Evolutionary conservation across 2,329 filamentous ascomycete species (phyloP).

Genomic region (Eurotiales sp.): DNA sequence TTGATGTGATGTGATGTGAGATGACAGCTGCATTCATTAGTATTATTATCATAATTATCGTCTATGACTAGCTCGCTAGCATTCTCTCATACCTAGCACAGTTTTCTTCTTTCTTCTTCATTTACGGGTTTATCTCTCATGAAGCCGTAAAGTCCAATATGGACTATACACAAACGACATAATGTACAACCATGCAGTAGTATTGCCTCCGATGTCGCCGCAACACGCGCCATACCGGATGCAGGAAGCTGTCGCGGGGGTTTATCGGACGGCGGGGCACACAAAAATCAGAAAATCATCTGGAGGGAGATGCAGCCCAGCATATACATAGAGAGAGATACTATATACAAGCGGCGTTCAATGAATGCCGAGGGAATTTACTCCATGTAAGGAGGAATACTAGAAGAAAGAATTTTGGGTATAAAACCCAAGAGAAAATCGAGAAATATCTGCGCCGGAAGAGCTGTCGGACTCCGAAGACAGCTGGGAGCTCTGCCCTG

Average conservation of each 20-base stretch:
- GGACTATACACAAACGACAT: no score
- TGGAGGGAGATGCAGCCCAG: no score
- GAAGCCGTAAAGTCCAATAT: no score
- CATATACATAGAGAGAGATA: no score
- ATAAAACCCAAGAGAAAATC: no score
- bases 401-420: background rate
- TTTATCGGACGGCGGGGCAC: constrained; percentile 14
- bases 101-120: no score
- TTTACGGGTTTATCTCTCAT: no score
- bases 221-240: constrained; percentile 8
- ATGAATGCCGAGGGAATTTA: background rate
- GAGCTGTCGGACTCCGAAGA: constrained; percentile 12
- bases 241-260: constrained; percentile 11
- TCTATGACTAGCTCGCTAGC: background rate
- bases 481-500: constrained; percentile 3
- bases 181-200: no score
- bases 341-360: background rate
- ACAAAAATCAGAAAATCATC: constrained; percentile 1
- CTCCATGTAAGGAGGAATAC: background rate
- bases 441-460: background rate
- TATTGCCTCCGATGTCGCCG: constrained; percentile 16
- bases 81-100: no score
- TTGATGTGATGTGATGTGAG: background rate
- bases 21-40: background rate
- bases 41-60: no score